A percentile compares a stretch with the other conserved stretches of the same genome.
These are phyloP conservation scores for Trichopus zeylanicus DNA, from an alignment of 116 monocot species.

Conservation along the genomic window DNA sequence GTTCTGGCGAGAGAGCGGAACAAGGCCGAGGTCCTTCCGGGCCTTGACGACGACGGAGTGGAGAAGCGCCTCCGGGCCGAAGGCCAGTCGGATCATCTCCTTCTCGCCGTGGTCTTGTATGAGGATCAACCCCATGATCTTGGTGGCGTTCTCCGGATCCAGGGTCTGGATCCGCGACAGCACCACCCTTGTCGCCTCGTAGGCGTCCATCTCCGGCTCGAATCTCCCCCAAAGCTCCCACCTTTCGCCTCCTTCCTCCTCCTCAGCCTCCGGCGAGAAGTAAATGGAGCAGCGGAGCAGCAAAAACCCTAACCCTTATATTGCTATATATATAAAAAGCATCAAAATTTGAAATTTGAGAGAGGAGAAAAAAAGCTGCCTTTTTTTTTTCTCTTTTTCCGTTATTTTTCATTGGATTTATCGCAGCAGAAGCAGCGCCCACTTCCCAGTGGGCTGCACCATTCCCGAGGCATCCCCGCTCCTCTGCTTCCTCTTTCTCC, in stretches of 20 bases:
- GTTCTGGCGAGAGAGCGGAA: constrained; percentile 8
- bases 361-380: neutral
- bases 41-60: constrained; percentile 59
- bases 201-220: constrained; percentile 57
- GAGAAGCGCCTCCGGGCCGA: constrained; percentile 75
- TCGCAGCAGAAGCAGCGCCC: neutral
- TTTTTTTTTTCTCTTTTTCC: neutral
- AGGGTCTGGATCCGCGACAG: constrained; percentile 83
- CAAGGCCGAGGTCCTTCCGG: constrained; percentile 38
- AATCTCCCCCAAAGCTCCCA: neutral
- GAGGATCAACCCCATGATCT: constrained; percentile 95
- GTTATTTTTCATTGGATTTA: constrained; percentile 2
- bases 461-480: constrained; percentile 1
- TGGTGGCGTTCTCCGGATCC: constrained; percentile 94
- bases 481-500: neutral
- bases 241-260: neutral
- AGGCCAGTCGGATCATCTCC: constrained; percentile 98
- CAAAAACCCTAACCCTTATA: neutral
- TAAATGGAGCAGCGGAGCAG: too few relatives aligned
- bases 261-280: neutral
- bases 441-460: neutral
- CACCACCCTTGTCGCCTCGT: constrained; percentile 86
- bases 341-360: neutral
- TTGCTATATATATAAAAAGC: neutral
- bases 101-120: constrained; percentile 98